These are phyloP conservation scores for Beauveria scarabaeidicola DNA, from an alignment of 2,329 filamentous ascomycete genomes.

Conservation along the genomic window DNA sequence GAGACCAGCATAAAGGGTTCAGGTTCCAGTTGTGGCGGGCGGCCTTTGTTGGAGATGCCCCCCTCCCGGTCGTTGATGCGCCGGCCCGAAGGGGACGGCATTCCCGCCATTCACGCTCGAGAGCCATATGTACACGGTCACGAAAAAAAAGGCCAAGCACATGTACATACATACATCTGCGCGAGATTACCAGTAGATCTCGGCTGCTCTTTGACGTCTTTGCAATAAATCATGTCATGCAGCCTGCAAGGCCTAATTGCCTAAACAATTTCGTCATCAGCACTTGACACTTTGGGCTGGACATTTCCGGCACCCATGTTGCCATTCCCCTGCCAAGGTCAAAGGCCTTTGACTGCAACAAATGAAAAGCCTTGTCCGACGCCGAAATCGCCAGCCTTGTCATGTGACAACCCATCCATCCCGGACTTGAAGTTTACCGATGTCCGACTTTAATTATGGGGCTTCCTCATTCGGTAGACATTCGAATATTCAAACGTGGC, in stretches of 20 bases:
- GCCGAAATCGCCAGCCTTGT: not conserved
- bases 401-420: too few relatives aligned
- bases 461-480: too few relatives aligned
- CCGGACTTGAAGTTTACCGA: slow-evolving; percentile 4
- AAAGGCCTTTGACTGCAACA: not conserved
- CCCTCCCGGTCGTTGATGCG: not conserved
- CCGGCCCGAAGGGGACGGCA: not conserved
- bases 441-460: not conserved
- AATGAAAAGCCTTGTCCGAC: not conserved
- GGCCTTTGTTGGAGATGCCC: too few relatives aligned
- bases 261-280: too few relatives aligned
- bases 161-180: not conserved
- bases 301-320: too few relatives aligned
- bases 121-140: slow-evolving; percentile 2
- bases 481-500: too few relatives aligned
- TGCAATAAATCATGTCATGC: not conserved
- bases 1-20: too few relatives aligned
- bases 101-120: not conserved
- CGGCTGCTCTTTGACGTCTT: not conserved
- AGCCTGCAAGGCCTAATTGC: too few relatives aligned
- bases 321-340: not conserved
- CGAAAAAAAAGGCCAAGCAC: not conserved
- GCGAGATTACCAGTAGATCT: not conserved
- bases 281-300: too few relatives aligned
- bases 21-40: too few relatives aligned